These are phyloP conservation scores for Aspergillus spinulosporus DNA, from an alignment of 2,329 filamentous ascomycete genomes.

Conservation along the genomic window DNA sequence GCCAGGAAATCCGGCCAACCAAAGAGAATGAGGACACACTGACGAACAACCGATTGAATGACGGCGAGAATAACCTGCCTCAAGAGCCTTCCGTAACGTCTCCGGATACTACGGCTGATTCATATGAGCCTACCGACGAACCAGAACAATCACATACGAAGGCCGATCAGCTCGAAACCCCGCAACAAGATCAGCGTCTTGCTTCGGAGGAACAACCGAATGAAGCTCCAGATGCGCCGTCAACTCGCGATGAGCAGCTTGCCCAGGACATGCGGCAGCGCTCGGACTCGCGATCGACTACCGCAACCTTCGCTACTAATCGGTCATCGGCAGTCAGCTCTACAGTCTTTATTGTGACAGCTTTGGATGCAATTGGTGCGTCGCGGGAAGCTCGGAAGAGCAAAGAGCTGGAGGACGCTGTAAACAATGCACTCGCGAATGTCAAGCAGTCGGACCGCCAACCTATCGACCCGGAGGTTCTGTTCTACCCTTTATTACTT, in stretches of 20 bases:
- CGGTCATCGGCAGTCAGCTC: slow-evolving; percentile 76
- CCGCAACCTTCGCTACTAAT: slow-evolving; percentile 52
- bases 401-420: slow-evolving; percentile 78
- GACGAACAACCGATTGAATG: slow-evolving; percentile 12
- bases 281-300: slow-evolving; percentile 63
- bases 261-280: slow-evolving; percentile 45
- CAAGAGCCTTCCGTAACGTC: slow-evolving; percentile 28
- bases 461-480: slow-evolving; percentile 82
- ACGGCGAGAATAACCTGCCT: slow-evolving; percentile 25
- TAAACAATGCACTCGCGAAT: slow-evolving; percentile 76
- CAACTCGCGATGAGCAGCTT: slow-evolving; percentile 27
- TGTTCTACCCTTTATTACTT: slow-evolving; percentile 87
- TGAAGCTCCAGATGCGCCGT: slow-evolving; percentile 21
- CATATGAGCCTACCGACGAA: slow-evolving; percentile 24
- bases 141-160: slow-evolving; percentile 23
- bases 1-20: slow-evolving; percentile 30
- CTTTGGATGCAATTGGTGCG: slow-evolving; percentile 84
- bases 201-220: slow-evolving; percentile 16
- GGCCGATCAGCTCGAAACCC: slow-evolving; percentile 17
- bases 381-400: slow-evolving; percentile 89
- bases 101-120: slow-evolving; percentile 28
- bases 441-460: slow-evolving; percentile 82
- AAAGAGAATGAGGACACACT: slow-evolving; percentile 16
- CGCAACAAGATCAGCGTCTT: slow-evolving; percentile 18
- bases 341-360: slow-evolving; percentile 91